phyloP scores from a whole-genome alignment of 805 yeast species.

The Myxozyma udenii region DNA sequence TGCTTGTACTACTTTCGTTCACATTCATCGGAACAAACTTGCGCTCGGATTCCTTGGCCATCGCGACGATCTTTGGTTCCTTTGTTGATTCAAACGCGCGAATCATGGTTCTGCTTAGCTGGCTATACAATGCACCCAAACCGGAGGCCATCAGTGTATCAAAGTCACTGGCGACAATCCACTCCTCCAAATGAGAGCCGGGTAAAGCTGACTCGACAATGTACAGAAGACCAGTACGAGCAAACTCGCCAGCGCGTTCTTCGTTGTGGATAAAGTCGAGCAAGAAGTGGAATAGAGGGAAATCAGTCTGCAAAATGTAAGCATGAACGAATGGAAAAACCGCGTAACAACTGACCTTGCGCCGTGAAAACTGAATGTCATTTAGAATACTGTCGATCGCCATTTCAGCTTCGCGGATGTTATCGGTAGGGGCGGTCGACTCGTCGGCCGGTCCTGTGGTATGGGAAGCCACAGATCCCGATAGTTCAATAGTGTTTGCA shows the following conservation, averaged over 20 bases:
- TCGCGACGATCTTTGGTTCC: conserved; percentile 29
- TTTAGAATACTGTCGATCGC: conserved; percentile 15
- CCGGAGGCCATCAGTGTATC: conserved; percentile 36
- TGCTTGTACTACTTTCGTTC: conserved; percentile 1
- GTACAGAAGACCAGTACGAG: conserved; percentile 34
- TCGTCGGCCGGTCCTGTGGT: neutral
- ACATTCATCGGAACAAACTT: conserved; percentile 11
- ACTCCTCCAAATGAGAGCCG: conserved; percentile 28
- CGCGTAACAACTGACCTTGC: neutral
- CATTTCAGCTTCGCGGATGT: conserved; percentile 7
- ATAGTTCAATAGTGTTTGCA: neutral
- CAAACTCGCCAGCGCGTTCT: conserved; percentile 33
- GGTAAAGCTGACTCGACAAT: conserved; percentile 31
- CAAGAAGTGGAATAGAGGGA: conserved; percentile 34
- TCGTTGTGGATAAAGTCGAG: conserved; percentile 34
- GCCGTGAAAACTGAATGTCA: conserved; percentile 9
- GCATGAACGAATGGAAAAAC: too few relatives aligned
- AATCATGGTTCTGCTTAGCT: conserved; percentile 23
- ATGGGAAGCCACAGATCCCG: neutral
- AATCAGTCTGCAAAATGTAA: conserved; percentile 12
- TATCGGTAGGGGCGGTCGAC: neutral
- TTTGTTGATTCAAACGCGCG: conserved; percentile 23
- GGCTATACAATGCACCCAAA: conserved; percentile 35
- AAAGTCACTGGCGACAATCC: conserved; percentile 34
- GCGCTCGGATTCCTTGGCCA: conserved; percentile 26